Evolutionary conservation across 2,329 filamentous ascomycete species (phyloP).

Genomic region (Penicillium freii): DNA sequence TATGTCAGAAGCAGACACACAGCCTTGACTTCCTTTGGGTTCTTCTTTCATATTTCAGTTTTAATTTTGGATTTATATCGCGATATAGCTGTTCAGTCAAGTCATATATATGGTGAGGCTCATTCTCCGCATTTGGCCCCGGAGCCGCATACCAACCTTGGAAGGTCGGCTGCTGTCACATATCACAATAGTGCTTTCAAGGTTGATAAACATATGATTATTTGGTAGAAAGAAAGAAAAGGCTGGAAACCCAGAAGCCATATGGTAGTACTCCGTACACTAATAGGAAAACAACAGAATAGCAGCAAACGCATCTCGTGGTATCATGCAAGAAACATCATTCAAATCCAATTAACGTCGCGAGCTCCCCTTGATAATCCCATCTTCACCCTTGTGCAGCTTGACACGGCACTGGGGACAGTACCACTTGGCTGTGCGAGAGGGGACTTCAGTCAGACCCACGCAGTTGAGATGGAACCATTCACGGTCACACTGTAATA

Average conservation of each 20-base stretch:
- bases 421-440: constrained; percentile 64
- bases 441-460: constrained; percentile 56
- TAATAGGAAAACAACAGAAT: not conserved
- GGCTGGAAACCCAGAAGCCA: not conserved
- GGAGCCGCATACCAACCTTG: no score
- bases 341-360: constrained; percentile 26
- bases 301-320: constrained; percentile 16
- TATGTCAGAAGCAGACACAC: not conserved
- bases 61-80: not conserved
- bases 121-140: not conserved
- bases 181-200: not conserved
- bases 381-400: constrained; percentile 43
- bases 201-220: not conserved
- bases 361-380: constrained; percentile 38
- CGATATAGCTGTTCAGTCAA: no score
- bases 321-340: constrained; percentile 25
- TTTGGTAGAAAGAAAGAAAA: not conserved
- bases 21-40: not conserved
- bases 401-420: constrained; percentile 61
- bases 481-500: constrained; percentile 59
- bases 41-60: not conserved
- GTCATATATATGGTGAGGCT: not conserved
- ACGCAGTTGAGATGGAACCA: constrained; percentile 67
- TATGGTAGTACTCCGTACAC: not conserved
- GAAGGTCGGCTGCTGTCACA: not conserved